phyloP scores from a whole-genome alignment of 768 basidiomycete genomes.

The Multifurca ochricompacta region DNA sequence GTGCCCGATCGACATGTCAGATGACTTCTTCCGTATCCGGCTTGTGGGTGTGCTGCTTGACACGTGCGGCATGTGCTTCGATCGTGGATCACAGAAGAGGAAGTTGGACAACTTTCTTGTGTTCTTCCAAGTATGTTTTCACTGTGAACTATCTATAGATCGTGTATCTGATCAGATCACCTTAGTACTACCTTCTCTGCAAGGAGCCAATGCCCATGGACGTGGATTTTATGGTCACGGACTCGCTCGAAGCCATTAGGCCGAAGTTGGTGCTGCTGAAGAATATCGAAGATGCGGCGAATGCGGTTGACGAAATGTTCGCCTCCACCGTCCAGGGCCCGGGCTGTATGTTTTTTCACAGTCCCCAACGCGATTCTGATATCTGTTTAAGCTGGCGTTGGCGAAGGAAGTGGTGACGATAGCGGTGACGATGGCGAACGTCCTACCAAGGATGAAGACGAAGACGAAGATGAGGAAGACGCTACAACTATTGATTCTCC shows the following conservation, averaged over 20 bases:
- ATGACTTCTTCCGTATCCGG: slow-evolving; percentile 93
- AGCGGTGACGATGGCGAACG: slow-evolving; percentile 39
- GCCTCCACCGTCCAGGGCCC: slow-evolving; percentile 53
- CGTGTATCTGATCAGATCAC: background rate
- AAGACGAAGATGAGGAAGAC: slow-evolving; percentile 57
- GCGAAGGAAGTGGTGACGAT: slow-evolving; percentile 55
- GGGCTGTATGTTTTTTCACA: slow-evolving; percentile 36
- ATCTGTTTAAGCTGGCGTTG: slow-evolving; percentile 25
- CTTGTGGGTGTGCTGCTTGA: slow-evolving; percentile 89
- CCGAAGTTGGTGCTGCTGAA: slow-evolving; percentile 68
- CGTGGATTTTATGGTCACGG: slow-evolving; percentile 92
- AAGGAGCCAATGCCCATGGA: slow-evolving; percentile 94
- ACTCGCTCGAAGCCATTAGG: slow-evolving; percentile 89
- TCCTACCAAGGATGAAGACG: slow-evolving; percentile 48
- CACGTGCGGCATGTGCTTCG: slow-evolving; percentile 97
- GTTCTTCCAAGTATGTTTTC: slow-evolving; percentile 78
- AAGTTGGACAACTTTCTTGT: slow-evolving; percentile 88
- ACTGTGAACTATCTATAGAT: background rate
- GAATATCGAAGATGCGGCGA: slow-evolving; percentile 77
- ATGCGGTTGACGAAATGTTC: slow-evolving; percentile 87
- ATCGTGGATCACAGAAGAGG: slow-evolving; percentile 84
- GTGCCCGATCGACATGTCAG: slow-evolving; percentile 79
- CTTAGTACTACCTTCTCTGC: slow-evolving; percentile 77
- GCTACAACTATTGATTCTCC: slow-evolving; percentile 39
- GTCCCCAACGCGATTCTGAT: slow-evolving; percentile 18